Conservation (phyloP, 164 flowering plant genomes). For the Vitis vinifera region DNA sequence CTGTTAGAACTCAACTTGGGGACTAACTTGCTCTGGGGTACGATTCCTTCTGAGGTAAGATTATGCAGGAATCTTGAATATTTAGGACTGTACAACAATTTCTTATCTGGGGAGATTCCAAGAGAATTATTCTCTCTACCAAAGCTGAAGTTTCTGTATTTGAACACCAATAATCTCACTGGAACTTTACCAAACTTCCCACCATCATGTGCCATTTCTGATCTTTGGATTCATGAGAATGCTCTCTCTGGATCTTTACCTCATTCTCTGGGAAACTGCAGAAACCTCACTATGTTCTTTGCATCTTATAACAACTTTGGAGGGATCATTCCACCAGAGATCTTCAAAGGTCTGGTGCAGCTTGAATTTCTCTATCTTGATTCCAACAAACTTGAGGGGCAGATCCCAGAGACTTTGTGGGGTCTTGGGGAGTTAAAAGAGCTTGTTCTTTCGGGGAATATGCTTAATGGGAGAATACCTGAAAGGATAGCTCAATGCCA, state of each 20-base stretch:
- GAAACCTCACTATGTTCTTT: conserved; percentile 11
- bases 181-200: conserved; percentile 16
- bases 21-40: conserved; percentile 12
- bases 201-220: conserved; percentile 5
- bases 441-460: conserved; percentile 24
- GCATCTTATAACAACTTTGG: conserved; percentile 10
- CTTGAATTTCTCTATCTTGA: conserved; percentile 19
- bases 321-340: conserved; percentile 10
- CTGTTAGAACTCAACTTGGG: conserved; percentile 16
- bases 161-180: conserved; percentile 23
- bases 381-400: conserved; percentile 16
- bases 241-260: conserved; percentile 14
- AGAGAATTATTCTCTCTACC: conserved; percentile 14
- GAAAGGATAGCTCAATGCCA: conserved; percentile 13
- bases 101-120: conserved; percentile 16
- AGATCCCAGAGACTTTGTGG: conserved; percentile 22
- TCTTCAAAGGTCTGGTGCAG: conserved; percentile 9
- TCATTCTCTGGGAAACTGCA: conserved; percentile 2
- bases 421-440: conserved; percentile 10
- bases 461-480: conserved; percentile 19
- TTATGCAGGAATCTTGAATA: conserved; percentile 12
- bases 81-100: conserved; percentile 18
- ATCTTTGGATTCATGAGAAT: conserved; percentile 27
- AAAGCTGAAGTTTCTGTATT: conserved; percentile 12
- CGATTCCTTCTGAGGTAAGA: conserved; percentile 18